A percentile compares a stretch with the other conserved stretches of the same genome.
These are phyloP conservation scores for Colletotrichum somersetense DNA, from an alignment of 2,329 filamentous ascomycete genomes.

Conservation along the genomic window DNA sequence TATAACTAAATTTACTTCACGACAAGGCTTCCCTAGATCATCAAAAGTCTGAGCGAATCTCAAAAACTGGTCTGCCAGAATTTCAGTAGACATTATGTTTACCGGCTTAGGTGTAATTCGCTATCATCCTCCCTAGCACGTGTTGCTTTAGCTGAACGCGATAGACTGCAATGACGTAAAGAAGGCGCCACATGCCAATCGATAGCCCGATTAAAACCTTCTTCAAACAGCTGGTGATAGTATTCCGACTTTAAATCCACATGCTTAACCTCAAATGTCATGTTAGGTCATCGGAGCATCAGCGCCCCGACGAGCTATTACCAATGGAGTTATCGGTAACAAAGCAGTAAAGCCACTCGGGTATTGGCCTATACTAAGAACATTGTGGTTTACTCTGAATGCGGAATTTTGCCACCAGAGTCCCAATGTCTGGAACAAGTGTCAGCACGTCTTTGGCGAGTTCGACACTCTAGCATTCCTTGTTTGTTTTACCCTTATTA, in stretches of 20 bases:
- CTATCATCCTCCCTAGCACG: background rate
- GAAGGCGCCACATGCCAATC: background rate
- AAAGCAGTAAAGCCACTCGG: slow-evolving; percentile 2
- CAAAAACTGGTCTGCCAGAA: background rate
- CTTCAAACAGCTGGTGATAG: background rate
- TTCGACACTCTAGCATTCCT: background rate
- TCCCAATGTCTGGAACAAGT: background rate
- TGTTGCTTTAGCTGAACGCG: background rate
- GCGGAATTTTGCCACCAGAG: slow-evolving; percentile 2
- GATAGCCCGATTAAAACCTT: background rate
- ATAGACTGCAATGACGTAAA: background rate
- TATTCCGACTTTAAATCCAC: background rate
- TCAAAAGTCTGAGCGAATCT: background rate
- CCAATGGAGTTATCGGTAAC: background rate
- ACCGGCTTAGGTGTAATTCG: background rate
- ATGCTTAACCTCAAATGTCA: background rate
- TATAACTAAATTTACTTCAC: background rate
- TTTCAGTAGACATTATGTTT: background rate
- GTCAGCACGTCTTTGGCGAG: background rate
- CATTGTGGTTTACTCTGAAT: background rate
- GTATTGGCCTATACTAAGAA: background rate
- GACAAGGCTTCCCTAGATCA: too few species aligned
- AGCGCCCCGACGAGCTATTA: background rate
- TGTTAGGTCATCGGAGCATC: background rate
- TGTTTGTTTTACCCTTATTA: background rate